phyloP scores from a whole-genome alignment of 441 rosid species.

The Mallotus japonicus region DNA sequence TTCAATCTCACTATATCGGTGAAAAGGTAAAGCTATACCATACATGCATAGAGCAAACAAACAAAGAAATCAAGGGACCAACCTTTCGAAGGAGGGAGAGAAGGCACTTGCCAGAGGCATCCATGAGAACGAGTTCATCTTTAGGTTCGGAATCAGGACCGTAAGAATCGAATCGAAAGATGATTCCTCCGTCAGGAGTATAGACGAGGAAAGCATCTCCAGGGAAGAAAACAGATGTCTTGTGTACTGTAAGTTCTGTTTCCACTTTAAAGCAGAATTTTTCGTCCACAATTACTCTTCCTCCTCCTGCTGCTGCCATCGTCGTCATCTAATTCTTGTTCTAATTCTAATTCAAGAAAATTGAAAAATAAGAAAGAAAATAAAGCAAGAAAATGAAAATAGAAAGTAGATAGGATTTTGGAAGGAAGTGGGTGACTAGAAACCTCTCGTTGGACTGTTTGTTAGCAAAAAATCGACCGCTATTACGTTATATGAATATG shows the following conservation, averaged over 20 bases:
- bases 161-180: conserved; percentile 39
- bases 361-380: no score
- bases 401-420: background rate
- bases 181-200: conserved; percentile 26
- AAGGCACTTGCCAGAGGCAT: conserved; percentile 42
- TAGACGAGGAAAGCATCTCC: conserved; percentile 41
- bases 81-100: conserved; percentile 43
- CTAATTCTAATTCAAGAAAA: background rate
- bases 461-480: no score
- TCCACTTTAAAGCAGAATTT: conserved; percentile 31
- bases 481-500: no score
- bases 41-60: no score
- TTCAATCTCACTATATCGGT: background rate
- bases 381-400: no score
- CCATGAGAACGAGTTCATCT: conserved; percentile 44
- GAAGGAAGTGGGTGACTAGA: no score
- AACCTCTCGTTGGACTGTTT: no score
- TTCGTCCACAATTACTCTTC: conserved; percentile 28
- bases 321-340: background rate
- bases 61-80: background rate
- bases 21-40: no score
- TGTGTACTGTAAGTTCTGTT: conserved; percentile 32
- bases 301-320: background rate
- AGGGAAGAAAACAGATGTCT: conserved; percentile 39
- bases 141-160: conserved; percentile 27